phyloP scores from a whole-genome alignment of 352 stramenopile genomes.

The Pythium grandisporangium region DNA sequence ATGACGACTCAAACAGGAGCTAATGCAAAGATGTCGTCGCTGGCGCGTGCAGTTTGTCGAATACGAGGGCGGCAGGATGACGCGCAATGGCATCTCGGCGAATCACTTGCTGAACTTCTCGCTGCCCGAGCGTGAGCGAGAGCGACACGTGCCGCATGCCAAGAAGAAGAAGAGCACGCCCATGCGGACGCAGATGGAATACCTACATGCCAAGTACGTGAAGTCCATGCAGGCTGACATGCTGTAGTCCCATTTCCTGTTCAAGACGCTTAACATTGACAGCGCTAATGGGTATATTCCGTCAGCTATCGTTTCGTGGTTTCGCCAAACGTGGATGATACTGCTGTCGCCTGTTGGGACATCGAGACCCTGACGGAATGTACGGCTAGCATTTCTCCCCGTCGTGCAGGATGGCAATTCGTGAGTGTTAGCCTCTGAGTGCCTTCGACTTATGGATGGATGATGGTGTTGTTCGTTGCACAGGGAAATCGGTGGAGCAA shows the following conservation, averaged over 20 bases:
- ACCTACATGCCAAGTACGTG: conserved; percentile 79
- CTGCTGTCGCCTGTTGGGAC: conserved; percentile 48
- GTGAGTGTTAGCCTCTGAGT: not conserved
- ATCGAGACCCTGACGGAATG: conserved; percentile 74
- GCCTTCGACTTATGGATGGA: not conserved
- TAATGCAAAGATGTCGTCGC: too few relatives aligned
- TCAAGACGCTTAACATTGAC: too few relatives aligned
- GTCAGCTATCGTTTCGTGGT: conserved; percentile 79
- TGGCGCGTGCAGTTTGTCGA: conserved; percentile 12
- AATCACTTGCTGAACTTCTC: conserved; percentile 84
- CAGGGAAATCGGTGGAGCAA: conserved; percentile 80
- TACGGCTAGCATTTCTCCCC: too few relatives aligned
- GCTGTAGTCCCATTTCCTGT: not conserved
- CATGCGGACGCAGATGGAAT: conserved; percentile 71
- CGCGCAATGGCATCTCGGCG: conserved; percentile 57
- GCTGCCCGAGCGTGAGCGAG: conserved; percentile 61
- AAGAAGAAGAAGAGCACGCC: conserved; percentile 41
- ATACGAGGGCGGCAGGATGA: conserved; percentile 30
- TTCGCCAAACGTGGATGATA: conserved; percentile 33
- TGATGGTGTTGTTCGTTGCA: too few relatives aligned
- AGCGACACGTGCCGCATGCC: conserved; percentile 21
- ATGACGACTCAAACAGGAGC: too few relatives aligned
- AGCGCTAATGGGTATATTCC: not conserved
- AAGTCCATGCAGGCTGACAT: too few relatives aligned
- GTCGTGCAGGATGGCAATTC: not conserved